Evolutionary conservation across 1,284 basidiomycete genomes (phyloP).

Genomic region (Peniophora sp.): DNA sequence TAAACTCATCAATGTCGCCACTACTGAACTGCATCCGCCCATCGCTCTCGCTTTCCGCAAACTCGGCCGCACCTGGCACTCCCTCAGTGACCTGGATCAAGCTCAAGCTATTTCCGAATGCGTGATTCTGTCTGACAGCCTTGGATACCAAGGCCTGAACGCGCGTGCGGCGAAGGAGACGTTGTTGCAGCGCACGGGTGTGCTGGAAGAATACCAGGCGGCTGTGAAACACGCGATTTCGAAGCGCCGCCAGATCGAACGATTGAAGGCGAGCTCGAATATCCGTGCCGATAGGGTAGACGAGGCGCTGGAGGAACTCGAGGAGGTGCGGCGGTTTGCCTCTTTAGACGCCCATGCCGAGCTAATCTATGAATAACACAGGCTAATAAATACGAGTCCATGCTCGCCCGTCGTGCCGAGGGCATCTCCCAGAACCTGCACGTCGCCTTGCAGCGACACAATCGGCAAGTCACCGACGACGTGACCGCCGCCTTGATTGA

Average conservation of each 20-base stretch:
- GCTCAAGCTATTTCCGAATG: slow-evolving; percentile 87
- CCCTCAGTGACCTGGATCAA: slow-evolving; percentile 75
- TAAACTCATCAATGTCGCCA: slow-evolving; percentile 81
- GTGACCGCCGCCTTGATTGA: slow-evolving; percentile 82
- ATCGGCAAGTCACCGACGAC: slow-evolving; percentile 81
- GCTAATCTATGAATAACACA: slow-evolving; percentile 21
- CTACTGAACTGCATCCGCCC: slow-evolving; percentile 78
- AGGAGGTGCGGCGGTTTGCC: slow-evolving; percentile 56
- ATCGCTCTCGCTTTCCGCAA: slow-evolving; percentile 77
- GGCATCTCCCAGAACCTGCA: slow-evolving; percentile 91
- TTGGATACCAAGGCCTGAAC: slow-evolving; percentile 91
- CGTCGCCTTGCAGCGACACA: slow-evolving; percentile 75
- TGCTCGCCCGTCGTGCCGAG: slow-evolving; percentile 71
- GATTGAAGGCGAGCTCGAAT: slow-evolving; percentile 81
- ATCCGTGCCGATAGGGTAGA: slow-evolving; percentile 85
- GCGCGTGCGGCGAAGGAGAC: slow-evolving; percentile 94
- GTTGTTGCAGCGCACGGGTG: slow-evolving; percentile 74
- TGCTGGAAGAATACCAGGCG: slow-evolving; percentile 86
- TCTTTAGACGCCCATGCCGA: slow-evolving; percentile 5
- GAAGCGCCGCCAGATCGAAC: slow-evolving; percentile 84
- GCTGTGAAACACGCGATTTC: slow-evolving; percentile 89
- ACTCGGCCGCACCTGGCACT: slow-evolving; percentile 80
- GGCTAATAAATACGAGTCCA: slow-evolving; percentile 84
- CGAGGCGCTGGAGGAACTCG: slow-evolving; percentile 88
- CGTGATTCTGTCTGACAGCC: slow-evolving; percentile 83